Base-by-base conservation (phyloP, 1,284 basidiomycete species). In the Boletellus deceptivus region DNA sequence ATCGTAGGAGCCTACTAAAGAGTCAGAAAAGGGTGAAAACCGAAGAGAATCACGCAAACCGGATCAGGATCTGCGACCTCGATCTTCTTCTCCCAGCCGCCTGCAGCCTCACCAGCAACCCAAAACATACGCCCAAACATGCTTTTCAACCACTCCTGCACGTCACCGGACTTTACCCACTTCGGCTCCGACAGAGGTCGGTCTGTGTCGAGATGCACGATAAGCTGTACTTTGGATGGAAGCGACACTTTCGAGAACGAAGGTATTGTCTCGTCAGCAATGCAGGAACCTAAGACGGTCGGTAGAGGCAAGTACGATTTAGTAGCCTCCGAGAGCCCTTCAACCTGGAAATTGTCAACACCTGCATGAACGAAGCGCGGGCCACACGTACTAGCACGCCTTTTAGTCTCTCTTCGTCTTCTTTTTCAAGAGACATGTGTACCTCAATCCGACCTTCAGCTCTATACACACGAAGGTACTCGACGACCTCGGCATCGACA, bases 161-260 rank as follows among this genome's bases (percentile, higher is more conserved):
- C 82, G 65, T 95, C 91, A 40, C 95, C 94, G 4, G 89, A 90
- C 68, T 92, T 92, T 41, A 94, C 90, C 96, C 96, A 99, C 66
- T 91, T 89, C 3, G 95, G 91, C 69, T 98, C 94, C 9, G 91
- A 93, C 27, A 98, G 72, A 0, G 95, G 94, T 52, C 89, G 84
- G 37, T 83, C 83, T 51, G 83, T 89, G 69, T 98, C 95, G 50
- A 98, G 78, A 69, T 90, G 81, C 25, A 84, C 79, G 25, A 79
- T 63, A 27, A 91, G 70, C 14, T 76, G 78, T 14, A 84, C 62
- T 37, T 78, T 75, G 14, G 76, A 68, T 20, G 86, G 81, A 31
- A 77, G 65, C 22, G 71, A 61, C 10, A 72, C 71, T 58, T 79
- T 82, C 48, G 75, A 75, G 59, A 91, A 87, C 6, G 83, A 80